Percentiles rank a stretch among this genome's conserved stretches.
Conservation (phyloP, 2,329 filamentous ascomycete genomes). For the Talaromyces sp. region DNA sequence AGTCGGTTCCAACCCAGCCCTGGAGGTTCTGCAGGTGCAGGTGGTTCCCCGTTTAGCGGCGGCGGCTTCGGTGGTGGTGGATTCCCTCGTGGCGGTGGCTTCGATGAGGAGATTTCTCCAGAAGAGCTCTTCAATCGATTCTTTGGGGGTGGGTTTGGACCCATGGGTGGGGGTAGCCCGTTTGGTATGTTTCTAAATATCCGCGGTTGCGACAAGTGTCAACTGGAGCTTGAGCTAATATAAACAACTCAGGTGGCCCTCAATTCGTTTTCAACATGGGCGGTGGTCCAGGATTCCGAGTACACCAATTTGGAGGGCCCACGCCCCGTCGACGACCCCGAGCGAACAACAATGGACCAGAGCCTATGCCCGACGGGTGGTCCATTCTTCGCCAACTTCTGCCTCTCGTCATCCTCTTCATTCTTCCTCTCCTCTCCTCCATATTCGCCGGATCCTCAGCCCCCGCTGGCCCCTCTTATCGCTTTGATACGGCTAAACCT, state of each 20-base stretch:
- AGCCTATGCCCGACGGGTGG: slow-evolving; percentile 54
- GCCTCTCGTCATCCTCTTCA: slow-evolving; percentile 84
- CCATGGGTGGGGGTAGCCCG: slow-evolving; percentile 58
- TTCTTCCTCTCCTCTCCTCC: slow-evolving; percentile 80
- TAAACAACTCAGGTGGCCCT: slow-evolving; percentile 60
- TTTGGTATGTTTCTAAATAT: slow-evolving; percentile 57
- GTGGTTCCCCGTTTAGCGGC: slow-evolving; percentile 48
- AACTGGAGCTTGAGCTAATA: slow-evolving; percentile 2
- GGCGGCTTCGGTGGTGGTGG: slow-evolving; percentile 53
- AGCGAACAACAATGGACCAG: slow-evolving; percentile 58
- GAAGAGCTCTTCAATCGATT: slow-evolving; percentile 98
- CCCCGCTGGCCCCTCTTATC: slow-evolving; percentile 67
- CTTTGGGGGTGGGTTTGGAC: slow-evolving; percentile 72
- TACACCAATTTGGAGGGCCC: slow-evolving; percentile 91
- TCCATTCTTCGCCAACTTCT: slow-evolving; percentile 72
- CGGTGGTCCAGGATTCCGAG: slow-evolving; percentile 84
- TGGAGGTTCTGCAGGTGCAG: slow-evolving; percentile 35
- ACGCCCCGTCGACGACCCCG: slow-evolving; percentile 75
- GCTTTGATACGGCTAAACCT: slow-evolving; percentile 70
- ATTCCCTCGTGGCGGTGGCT: slow-evolving; percentile 57
- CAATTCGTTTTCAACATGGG: slow-evolving; percentile 96
- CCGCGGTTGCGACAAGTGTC: not conserved
- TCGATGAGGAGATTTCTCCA: slow-evolving; percentile 89
- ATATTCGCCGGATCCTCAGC: slow-evolving; percentile 65
- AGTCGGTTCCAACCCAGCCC: slow-evolving; percentile 70